Evolutionary conservation across 768 basidiomycete genomes (phyloP), one percentile per base, ranked within the genome.

Genomic region (Amanita polypyramis): DNA sequence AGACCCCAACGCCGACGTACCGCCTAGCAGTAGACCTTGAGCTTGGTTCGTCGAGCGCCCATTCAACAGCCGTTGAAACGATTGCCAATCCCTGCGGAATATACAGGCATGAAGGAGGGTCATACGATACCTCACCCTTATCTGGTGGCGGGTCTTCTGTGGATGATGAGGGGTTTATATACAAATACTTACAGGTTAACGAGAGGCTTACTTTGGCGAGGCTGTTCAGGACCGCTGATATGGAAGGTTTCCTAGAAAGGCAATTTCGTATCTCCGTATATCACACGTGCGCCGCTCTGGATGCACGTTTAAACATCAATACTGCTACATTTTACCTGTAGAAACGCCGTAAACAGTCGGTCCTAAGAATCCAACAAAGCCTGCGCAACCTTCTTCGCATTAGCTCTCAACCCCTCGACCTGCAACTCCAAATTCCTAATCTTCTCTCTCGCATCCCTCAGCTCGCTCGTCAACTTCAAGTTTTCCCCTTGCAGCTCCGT

Each of bases 381-480:
- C 60, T 84, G 76, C 10, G 83, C 82, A 2, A 86, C 87, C 58
- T 77, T 85, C 56, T 77, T 71, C 49, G 87, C 85, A 57, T 90
- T 91, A 14, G 80, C 79, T 50, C 75, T 75, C 54, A 87, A 62
- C 11, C 72, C 70, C 66, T 92, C 88, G 15, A 91, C 77, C 65
- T 89, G 85, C 50, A 92, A 60, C 66, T 93, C 90, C 43, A 94
- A 64, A 56, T 82, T 82, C 50, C 92, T 72, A 45, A 94, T 91
- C 67, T 85, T 79, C 63, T 82, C 80, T 33, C 84, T 73, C 29
- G 87, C 83, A 20, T 90, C 89, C 23, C 88, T 75, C 38, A 94
- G 73, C 56, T 90, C 85, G 2, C 62, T 61, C 10, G 62, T 73
- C 46, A 93, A 70, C 2, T 69, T 72, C 0, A 70, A 69, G 54